Evolutionary conservation across 345 rosid species (phyloP), one percentile per base, ranked within the genome.

Genomic region (Syzygium aromaticum): DNA sequence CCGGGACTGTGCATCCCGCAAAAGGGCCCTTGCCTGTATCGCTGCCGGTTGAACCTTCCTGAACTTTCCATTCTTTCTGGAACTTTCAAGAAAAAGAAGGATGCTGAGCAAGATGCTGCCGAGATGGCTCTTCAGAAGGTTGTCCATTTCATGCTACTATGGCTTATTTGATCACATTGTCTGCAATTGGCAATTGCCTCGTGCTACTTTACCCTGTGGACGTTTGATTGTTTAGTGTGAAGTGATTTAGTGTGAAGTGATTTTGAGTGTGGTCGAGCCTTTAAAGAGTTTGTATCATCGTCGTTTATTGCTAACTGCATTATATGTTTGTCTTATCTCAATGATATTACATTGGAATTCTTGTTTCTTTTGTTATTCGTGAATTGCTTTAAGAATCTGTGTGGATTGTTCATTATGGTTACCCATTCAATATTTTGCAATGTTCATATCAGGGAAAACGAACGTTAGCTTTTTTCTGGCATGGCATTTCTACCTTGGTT

Each of bases 51-150:
- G 93, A 92, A 96, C 88, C 97, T 97, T 86, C 99, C 99, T 3
- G 97, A 95, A 6, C 87, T 94, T 59, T 88, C 91, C 86, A 93
- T 97, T 84, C 91, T 93, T 33, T 95, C 99, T 1, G 95, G 86
- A 33, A 90, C 89, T 12, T 96, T 89, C 77, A 93, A 88, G 89
- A 97, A 92, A 91, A 97, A 97, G 92, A 96, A 97, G 90, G 99
- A 97, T 30, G 95, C 99, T 1, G 99, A 97, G 91, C 99, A 95
- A 86, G 93, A 93, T 91, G 99, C 99, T 89, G 99, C 99, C 77
- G 93, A 97, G 92, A 88, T 93, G 90, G 99, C 98, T 77, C 85
- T 97, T n/a, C 91, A 93, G 54, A 94, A 91, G 96, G 99, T 95
- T 88, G 54, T 52, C 89, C 77, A 51, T 57, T 77, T 87, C 86